Evolutionary conservation across 805 yeast species (phyloP).

Genomic region (Spathaspora sp.): DNA sequence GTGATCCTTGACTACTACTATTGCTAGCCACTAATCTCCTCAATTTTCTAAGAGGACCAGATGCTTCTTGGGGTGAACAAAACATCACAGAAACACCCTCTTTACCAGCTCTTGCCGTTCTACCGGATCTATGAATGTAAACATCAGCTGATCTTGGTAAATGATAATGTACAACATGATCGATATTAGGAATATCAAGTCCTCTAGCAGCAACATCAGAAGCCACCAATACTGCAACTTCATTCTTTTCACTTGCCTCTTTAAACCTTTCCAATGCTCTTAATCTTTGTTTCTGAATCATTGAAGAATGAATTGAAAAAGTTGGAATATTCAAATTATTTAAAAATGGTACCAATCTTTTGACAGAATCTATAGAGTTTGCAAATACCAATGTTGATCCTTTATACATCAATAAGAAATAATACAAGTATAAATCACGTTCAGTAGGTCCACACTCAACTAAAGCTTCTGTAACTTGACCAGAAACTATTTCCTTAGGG

Average conservation of each 20-base stretch:
- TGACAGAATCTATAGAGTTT: constrained; percentile 92
- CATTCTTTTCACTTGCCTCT: constrained; percentile 42
- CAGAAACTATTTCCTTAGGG: constrained; percentile 77
- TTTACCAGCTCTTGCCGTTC: constrained; percentile 95
- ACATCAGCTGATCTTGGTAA: constrained; percentile 92
- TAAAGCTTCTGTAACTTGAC: constrained; percentile 74
- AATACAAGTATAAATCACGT: constrained; percentile 85
- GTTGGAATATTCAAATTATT: constrained; percentile 65
- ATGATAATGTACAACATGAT: constrained; percentile 95
- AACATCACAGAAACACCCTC: constrained; percentile 95
- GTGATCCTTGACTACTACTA: constrained; percentile 14
- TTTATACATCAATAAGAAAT: constrained; percentile 79
- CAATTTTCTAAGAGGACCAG: constrained; percentile 80
- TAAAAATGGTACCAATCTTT: constrained; percentile 74
- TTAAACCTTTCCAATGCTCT: constrained; percentile 80
- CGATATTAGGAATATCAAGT: constrained; percentile 82
- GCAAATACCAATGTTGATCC: constrained; percentile 90
- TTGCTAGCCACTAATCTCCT: constrained; percentile 53
- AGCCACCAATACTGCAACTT: constrained; percentile 73
- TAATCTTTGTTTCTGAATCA: constrained; percentile 92
- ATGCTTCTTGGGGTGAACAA: constrained; percentile 90
- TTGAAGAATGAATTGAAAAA: constrained; percentile 84
- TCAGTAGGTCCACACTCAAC: constrained; percentile 90
- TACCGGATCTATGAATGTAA: constrained; percentile 92
- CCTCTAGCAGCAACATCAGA: constrained; percentile 99